Base-by-base conservation (phyloP, 2,329 filamentous ascomycete species). In the Fusarium pininemorale region DNA sequence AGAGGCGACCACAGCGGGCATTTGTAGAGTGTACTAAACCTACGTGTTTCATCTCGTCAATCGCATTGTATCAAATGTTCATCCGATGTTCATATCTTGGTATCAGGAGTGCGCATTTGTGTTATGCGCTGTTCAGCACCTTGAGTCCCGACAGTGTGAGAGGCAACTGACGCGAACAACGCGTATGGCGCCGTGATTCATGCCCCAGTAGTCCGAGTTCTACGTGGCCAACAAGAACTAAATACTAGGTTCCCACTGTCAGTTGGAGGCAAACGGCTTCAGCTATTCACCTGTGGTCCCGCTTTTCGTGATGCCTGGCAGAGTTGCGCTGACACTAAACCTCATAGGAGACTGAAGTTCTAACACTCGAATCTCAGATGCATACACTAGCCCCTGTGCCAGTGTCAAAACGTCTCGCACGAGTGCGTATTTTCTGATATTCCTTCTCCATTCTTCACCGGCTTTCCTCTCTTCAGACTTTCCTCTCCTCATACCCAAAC, bases 371-470 rank as follows among this genome's bases (percentile, higher is more conserved):
- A 39, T 18, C 35, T 16, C 15, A 7, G 28, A 5, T n/a, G 11
- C 7, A 5, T 6, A 18, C 10, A 10, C 35, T 28, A 22, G 24
- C 14, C 20, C 3, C n/a, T 10, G 3, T 26, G 18, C 24, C 24
- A 28, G 24, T 39, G 24, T 26, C 24, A 26, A 26, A 26, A 26
- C 24, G 24, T 24, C 24, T 24, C 24, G 24, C 24, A 4, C 24
- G 24, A 24, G 24, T 24, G 24, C 24, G 24, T 24, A 24, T 24
- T 24, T 24, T 24, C 24, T 24, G 24, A 24, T n/a, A 14, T n/a
- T n/a, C 11, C 28, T 13, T 14, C n/a, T 0, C 16, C 16, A 20
- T 11, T 7, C 30, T 13, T 20, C 16, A 24, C 13, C 12, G 2
- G 3, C 48, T 15, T 15, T 14, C 9, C 13, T 37, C n/a, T 32